A percentile compares a stretch with the other conserved stretches of the same genome.
Evolutionary conservation across 108 stramenopile species (phyloP).

Genomic region (Tribonema minus): DNA sequence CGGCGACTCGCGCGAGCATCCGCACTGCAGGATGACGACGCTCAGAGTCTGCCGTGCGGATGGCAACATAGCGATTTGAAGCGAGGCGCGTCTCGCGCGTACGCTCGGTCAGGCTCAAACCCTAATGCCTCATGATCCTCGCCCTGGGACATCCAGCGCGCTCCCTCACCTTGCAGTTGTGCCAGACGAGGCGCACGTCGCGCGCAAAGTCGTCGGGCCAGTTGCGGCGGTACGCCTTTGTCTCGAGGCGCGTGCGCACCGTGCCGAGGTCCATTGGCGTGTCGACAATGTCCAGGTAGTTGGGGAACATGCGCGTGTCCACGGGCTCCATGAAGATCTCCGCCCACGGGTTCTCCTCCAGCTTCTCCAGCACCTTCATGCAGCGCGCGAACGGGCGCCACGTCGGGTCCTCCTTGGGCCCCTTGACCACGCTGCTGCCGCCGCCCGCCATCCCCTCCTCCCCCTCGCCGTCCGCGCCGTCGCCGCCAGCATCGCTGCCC

Average conservation of each 20-base stretch:
- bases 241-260: conserved; percentile 43
- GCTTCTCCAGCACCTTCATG: conserved; percentile 37
- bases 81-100: no score
- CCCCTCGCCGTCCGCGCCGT: not conserved
- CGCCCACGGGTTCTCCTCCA: conserved; percentile 50
- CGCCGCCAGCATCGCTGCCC: conserved; percentile 11
- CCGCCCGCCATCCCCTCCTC: not conserved
- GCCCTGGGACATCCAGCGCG: no score
- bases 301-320: conserved; percentile 44
- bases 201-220: conserved; percentile 27
- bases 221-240: conserved; percentile 39
- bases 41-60: no score
- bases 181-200: conserved; percentile 47
- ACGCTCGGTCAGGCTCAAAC: no score
- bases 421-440: not conserved
- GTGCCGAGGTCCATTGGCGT: conserved; percentile 50
- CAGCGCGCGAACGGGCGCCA: conserved; percentile 46
- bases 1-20: no score
- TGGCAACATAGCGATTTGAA: no score
- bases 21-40: no score
- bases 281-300: conserved; percentile 51
- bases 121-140: no score
- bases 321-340: conserved; percentile 49
- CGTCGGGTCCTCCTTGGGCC: conserved; percentile 4
- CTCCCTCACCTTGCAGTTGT: conserved; percentile 54